Base-by-base conservation (phyloP, 2,329 filamentous ascomycete species). In the Fusarium oligoseptatum region DNA sequence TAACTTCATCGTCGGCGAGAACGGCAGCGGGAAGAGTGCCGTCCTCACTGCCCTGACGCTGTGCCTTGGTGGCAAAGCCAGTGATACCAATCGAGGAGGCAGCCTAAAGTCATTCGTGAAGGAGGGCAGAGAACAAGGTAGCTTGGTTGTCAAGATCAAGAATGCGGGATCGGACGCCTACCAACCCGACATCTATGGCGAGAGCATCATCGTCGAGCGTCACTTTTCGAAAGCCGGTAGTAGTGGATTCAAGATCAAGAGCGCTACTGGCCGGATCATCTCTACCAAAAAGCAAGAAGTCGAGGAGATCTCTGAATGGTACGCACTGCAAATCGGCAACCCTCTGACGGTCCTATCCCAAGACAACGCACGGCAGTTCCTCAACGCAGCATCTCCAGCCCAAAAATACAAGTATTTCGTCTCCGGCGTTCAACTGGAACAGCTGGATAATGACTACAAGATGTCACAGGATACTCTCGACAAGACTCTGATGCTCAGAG, bases 371-470 rank as follows among this genome's bases (percentile, higher is more conserved):
- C 92, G 97, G 12, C 94, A 97, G 68, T 99, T 99, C 78, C 88
- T 99, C 50, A 97, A 96, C 79, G 90, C 92, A 39, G 96, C 97
- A 14, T 93, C 91, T 3, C 90, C 95, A 0, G 86, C 90, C 4
- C 92, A 96, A 70, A 99, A 99, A 81, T 99, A 98, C 87, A 97
- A 94, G 76, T 98, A 98, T 79, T 99, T 99, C 80, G 90, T 98
- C 70, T 95, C 95, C 77, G 97, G 97, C 29, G 97, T 98, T 0
- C 95, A 98, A 78, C 89, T 99, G 1, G 95, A 98, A 81, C 93
- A 96, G 77, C 88, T 99, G 11, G 95, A 98, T 80, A 92, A 94
- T 71, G 97, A 99, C 80, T 99, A 99, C 82, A 90, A 92, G 68
- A 86, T 98, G 67, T 91, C 98, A 15, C 91, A 93, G 70, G 93